Evolutionary conservation across 176 grass and related monocot genomes (phyloP), one percentile per base, ranked within the genome.

Genomic region (Oryza australiensis): DNA sequence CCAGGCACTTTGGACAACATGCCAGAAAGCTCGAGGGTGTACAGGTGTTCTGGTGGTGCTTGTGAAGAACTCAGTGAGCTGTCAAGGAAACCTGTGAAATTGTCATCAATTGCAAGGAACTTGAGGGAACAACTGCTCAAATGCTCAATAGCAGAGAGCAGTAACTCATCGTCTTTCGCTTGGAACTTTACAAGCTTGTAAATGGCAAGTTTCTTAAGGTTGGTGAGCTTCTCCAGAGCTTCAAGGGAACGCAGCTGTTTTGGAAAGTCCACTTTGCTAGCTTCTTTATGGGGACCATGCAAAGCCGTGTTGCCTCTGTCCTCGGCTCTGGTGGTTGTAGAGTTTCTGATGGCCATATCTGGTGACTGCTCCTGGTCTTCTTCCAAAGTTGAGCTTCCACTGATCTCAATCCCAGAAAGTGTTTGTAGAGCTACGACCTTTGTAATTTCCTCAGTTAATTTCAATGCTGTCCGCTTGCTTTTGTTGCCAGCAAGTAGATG

Each of bases 51-150:
- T 0, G 85, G 85, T 0, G 85, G 72, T 4, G 85, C 62, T 2
- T 55, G 14, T 2, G 49, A 81, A 70, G 27, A 30, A 23, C 9
- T 29, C 5, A 87, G 13, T 0, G 34, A 62, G 0, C 12, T n/a
- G 2, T 75, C 35, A 35, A 87, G 71, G n/a, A 87, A 81, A 20
- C 78, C 78, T 0, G 37, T 76, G 63, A 82, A 87, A 26, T 7
- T 38, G 13, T 87, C 85, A 1, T 87, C 72, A 7, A 76, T 70
- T 4, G 33, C 35, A 35, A 87, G 78, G 32, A 20, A 75, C 70
- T 81, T 80, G 12, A 87, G 46, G 9, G 71, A 81, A 38, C 71
- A 87, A 7, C 85, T 69, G 63, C 85, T 87, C 10, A 87, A 28
- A 11, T 87, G 63, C 15, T 87, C 85, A n/a, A 87, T 87, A 22